phyloP scores from a whole-genome alignment of 345 rosid species.

The Gossypium rotundifolium region DNA sequence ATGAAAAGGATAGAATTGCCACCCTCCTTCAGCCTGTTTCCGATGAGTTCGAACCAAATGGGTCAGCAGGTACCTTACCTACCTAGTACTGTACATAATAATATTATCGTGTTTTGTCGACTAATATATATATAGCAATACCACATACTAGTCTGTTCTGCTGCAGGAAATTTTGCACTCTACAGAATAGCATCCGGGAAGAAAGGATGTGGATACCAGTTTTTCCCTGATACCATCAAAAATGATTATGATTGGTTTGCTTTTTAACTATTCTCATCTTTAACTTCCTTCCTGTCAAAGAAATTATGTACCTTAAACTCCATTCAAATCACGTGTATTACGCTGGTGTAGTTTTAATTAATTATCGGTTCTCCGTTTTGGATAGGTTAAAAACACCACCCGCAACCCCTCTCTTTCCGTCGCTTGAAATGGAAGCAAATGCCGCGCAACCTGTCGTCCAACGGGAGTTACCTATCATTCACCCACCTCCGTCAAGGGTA shows the following conservation, averaged over 20 bases:
- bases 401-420: slow-evolving; percentile 66
- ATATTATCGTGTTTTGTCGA: background rate
- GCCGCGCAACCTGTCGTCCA: slow-evolving; percentile 31
- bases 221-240: slow-evolving; percentile 34
- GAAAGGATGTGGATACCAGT: slow-evolving; percentile 32
- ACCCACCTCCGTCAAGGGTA: slow-evolving; percentile 43
- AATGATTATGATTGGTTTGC: slow-evolving; percentile 51
- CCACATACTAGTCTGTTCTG: background rate
- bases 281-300: background rate
- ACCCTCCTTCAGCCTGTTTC: slow-evolving; percentile 60
- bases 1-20: slow-evolving; percentile 33
- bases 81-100: no score
- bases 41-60: slow-evolving; percentile 45
- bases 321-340: no score
- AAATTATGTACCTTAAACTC: no score
- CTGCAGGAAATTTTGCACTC: slow-evolving; percentile 37
- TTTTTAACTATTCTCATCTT: background rate
- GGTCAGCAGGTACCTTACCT: background rate
- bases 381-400: slow-evolving; percentile 67
- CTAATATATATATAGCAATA: background rate
- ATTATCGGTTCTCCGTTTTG: background rate
- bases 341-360: no score
- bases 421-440: slow-evolving; percentile 60
- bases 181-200: slow-evolving; percentile 35
- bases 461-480: slow-evolving; percentile 43